These are phyloP conservation scores for Podila clonocystis DNA, from an alignment of 192 early-diverging fungal genomes.

Conservation along the genomic window DNA sequence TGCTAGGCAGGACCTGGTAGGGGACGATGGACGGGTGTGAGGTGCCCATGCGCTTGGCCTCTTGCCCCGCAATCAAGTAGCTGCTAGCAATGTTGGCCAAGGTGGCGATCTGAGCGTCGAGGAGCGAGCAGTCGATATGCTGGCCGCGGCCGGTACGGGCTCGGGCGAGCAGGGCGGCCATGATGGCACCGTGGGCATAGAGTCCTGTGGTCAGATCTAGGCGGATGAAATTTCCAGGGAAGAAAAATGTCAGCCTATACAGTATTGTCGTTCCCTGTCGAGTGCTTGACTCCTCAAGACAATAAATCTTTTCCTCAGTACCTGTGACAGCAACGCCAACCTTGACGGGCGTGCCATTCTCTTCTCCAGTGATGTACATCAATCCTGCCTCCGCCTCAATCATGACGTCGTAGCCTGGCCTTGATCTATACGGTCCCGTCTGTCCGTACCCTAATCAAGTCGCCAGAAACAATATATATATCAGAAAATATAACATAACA, in stretches of 20 bases:
- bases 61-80: conserved; percentile 84
- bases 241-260: too few species aligned
- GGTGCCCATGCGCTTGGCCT: conserved; percentile 88
- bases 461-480: too few species aligned
- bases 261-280: too few species aligned
- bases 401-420: conserved; percentile 90
- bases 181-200: conserved; percentile 89
- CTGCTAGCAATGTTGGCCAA: conserved; percentile 92
- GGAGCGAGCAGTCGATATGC: conserved; percentile 87
- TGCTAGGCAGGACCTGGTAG: conserved; percentile 86
- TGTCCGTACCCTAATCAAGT: conserved; percentile 76
- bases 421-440: conserved; percentile 77
- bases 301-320: conserved; percentile 33
- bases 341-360: conserved; percentile 83
- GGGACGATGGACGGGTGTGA: conserved; percentile 93
- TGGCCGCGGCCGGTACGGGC: conserved; percentile 75
- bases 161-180: conserved; percentile 86
- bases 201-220: conserved; percentile 75
- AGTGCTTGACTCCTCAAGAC: too few species aligned
- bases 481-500: too few species aligned
- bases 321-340: conserved; percentile 95
- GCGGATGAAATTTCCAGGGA: background rate
- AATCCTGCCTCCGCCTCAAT: conserved; percentile 89
- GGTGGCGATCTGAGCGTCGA: conserved; percentile 88
- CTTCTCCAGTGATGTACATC: conserved; percentile 95